phyloP scores from a whole-genome alignment of 208 protist genomes.

The Wallacemonas collosoma region DNA sequence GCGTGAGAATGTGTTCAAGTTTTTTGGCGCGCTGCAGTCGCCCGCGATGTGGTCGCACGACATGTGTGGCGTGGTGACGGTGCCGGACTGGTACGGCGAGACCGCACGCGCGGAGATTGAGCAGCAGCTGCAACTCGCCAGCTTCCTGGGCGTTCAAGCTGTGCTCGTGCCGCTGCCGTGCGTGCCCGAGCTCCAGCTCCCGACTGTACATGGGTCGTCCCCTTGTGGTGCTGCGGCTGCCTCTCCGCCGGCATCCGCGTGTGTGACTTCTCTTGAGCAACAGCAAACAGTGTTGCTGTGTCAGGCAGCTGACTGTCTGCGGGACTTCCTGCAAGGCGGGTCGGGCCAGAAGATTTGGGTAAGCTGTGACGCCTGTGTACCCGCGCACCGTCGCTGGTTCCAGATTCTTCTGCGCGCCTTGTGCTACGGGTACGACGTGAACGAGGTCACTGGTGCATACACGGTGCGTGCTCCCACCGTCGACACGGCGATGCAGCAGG shows the following conservation, averaged over 20 bases:
- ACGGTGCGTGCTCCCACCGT: neutral
- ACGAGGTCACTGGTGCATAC: neutral
- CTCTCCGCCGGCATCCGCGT: neutral
- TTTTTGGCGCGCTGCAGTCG: constrained; percentile 33
- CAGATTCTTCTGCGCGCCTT: constrained; percentile 51
- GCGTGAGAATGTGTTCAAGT: constrained; percentile 6
- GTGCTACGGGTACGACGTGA: constrained; percentile 48
- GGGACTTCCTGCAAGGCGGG: constrained; percentile 30
- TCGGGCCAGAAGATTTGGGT: constrained; percentile 67
- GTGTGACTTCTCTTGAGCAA: constrained; percentile 4
- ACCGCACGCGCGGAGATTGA: constrained; percentile 25
- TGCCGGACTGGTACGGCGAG: constrained; percentile 33
- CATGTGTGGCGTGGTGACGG: constrained; percentile 47
- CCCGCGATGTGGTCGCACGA: constrained; percentile 51
- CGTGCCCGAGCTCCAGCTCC: neutral
- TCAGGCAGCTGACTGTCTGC: constrained; percentile 42
- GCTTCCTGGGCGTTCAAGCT: constrained; percentile 67
- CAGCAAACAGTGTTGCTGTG: constrained; percentile 35
- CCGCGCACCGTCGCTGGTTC: constrained; percentile 50
- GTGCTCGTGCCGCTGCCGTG: constrained; percentile 74
- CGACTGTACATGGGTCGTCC: neutral
- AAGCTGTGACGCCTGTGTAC: constrained; percentile 58
- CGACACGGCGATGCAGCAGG: neutral
- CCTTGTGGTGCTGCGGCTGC: too few relatives aligned
- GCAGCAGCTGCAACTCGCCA: constrained; percentile 67